Evolutionary conservation across 169 alveolate genomes (phyloP).

Genomic region (Plasmodium knowlesi): DNA sequence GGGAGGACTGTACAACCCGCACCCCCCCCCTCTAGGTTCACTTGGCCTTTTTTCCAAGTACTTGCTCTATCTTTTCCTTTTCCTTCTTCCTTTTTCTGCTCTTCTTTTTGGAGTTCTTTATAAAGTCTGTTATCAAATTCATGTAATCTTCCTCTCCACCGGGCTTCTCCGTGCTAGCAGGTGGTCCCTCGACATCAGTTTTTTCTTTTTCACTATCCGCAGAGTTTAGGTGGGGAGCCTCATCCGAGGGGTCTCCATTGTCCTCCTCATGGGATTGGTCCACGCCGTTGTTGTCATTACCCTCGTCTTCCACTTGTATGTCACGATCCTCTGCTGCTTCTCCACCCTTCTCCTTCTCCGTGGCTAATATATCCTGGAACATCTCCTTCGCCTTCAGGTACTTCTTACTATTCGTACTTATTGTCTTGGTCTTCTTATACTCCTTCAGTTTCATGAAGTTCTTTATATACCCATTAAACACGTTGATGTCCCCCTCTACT

Average conservation of each 20-base stretch:
- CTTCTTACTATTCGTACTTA: constrained; percentile 34
- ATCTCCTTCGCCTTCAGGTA: constrained; percentile 68
- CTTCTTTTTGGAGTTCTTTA: constrained; percentile 55
- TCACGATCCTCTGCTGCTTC: neutral
- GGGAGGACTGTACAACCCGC: neutral
- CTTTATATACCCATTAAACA: constrained; percentile 31
- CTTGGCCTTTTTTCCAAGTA: constrained; percentile 20
- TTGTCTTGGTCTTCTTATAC: constrained; percentile 48
- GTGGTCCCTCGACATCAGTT: neutral
- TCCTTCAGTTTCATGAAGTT: constrained; percentile 63
- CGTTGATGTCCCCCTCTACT: constrained; percentile 29
- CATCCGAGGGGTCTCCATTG: neutral
- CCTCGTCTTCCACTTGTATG: too few relatives aligned
- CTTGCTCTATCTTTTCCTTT: constrained; percentile 50
- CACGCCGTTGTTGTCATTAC: too few relatives aligned
- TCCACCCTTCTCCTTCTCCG: constrained; percentile 9
- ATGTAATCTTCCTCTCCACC: constrained; percentile 39
- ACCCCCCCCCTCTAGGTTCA: neutral
- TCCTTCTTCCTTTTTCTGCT: constrained; percentile 60
- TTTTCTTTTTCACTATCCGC: neutral
- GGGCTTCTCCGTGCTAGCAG: neutral
- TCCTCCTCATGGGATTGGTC: neutral
- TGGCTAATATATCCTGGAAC: constrained; percentile 24
- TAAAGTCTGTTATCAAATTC: constrained; percentile 51
- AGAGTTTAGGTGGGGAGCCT: neutral